A percentile compares a stretch with the other conserved stretches of the same genome.
phyloP scores from a whole-genome alignment of 2,329 filamentous ascomycete genomes.

The Scorias spongiosa region DNA sequence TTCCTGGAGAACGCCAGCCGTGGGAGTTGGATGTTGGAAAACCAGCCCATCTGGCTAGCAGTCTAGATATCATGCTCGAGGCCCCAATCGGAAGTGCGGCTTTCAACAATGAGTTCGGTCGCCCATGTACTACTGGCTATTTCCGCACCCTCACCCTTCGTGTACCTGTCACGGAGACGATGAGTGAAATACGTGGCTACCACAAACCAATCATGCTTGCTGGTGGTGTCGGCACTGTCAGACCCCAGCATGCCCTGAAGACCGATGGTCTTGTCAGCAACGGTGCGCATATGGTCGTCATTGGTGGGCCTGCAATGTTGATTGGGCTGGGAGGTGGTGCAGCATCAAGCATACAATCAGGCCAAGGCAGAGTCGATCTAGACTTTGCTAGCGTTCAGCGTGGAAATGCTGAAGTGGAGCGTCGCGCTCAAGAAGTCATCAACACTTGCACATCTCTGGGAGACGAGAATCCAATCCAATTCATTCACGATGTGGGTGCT shows the following conservation, averaged over 20 bases:
- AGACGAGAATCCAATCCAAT: constrained; percentile 73
- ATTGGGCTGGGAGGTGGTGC: constrained; percentile 93
- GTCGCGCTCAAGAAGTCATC: constrained; percentile 94
- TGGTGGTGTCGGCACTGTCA: constrained; percentile 81
- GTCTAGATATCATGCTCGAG: constrained; percentile 93
- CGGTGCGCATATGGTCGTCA: constrained; percentile 80
- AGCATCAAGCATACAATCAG: constrained; percentile 78
- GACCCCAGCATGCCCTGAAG: constrained; percentile 84
- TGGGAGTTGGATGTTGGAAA: constrained; percentile 90
- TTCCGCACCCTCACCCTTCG: constrained; percentile 78
- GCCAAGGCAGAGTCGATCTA: constrained; percentile 76
- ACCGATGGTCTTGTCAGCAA: constrained; percentile 61
- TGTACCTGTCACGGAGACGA: constrained; percentile 43
- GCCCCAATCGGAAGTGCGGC: constrained; percentile 87
- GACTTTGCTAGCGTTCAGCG: constrained; percentile 96
- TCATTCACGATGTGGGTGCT: constrained; percentile 95
- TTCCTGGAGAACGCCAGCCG: constrained; percentile 65
- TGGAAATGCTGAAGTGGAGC: constrained; percentile 92
- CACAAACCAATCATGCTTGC: constrained; percentile 99
- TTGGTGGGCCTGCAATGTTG: constrained; percentile 93
- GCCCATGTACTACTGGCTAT: constrained; percentile 74
- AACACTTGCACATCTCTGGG: constrained; percentile 82
- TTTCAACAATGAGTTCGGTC: constrained; percentile 96
- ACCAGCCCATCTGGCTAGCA: constrained; percentile 82
- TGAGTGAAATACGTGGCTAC: constrained; percentile 68